A percentile compares a stretch with the other conserved stretches of the same genome.
phyloP scores from a whole-genome alignment of 73 alveolate species.

The Stentor roeselii region DNA sequence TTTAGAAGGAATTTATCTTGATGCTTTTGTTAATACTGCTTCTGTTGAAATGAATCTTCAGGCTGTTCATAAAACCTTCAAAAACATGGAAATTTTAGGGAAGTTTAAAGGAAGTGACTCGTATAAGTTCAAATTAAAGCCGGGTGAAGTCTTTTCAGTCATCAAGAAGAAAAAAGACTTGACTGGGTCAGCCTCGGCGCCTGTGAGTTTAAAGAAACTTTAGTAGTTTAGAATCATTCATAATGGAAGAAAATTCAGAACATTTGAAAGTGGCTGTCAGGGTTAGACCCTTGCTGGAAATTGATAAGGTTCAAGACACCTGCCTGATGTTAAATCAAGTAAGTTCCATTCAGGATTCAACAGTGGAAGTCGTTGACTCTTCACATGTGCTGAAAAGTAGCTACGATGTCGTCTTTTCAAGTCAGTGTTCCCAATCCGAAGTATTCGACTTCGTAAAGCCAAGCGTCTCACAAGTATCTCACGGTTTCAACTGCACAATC shows the following conservation, averaged over 20 bases:
- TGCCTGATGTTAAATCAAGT: too few relatives aligned
- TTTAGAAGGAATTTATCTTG: constrained; percentile 21
- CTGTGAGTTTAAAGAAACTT: not conserved
- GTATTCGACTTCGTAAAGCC: not conserved
- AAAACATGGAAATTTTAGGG: not conserved
- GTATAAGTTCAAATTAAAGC: constrained; percentile 2
- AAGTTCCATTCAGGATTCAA: too few relatives aligned
- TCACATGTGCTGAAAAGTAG: not conserved
- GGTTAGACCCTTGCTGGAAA: too few relatives aligned
- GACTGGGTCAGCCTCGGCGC: not conserved
- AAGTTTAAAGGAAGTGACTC: constrained; percentile 18
- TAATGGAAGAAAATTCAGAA: too few relatives aligned
- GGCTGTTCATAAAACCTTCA: constrained; percentile 12
- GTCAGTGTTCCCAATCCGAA: not conserved
- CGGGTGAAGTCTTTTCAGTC: not conserved
- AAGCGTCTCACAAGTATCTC: constrained; percentile 26
- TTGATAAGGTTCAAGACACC: too few relatives aligned
- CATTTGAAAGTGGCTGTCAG: too few relatives aligned
- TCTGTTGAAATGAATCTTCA: not conserved
- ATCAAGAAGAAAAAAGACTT: not conserved
- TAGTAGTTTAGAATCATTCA: too few relatives aligned
- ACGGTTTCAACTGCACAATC: constrained; percentile 87
- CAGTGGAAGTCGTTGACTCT: too few relatives aligned
- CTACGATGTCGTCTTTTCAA: not conserved
- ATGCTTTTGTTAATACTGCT: not conserved